Percentiles rank a stretch among this genome's conserved stretches.
These are phyloP conservation scores for Tulasnella sp. DNA, from an alignment of 768 basidiomycete genomes.

Conservation along the genomic window DNA sequence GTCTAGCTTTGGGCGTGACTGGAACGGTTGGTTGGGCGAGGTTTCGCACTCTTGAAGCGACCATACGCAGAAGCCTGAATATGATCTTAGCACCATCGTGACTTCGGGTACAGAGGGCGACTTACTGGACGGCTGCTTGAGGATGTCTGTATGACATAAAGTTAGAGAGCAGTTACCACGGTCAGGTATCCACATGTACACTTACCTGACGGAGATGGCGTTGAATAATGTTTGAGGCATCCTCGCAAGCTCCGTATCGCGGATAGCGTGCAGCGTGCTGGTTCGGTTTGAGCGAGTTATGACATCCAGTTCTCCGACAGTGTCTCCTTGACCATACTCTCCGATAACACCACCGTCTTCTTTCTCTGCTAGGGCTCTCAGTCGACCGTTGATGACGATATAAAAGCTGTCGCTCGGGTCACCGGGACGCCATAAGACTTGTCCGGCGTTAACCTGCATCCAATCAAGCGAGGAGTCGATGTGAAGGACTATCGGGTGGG, in stretches of 20 bases:
- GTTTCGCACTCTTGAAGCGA: conserved; percentile 81
- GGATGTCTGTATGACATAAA: conserved; percentile 45
- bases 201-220: conserved; percentile 76
- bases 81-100: neutral
- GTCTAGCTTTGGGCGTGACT: conserved; percentile 29
- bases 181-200: neutral
- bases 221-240: conserved; percentile 98
- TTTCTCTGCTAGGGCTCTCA: conserved; percentile 78
- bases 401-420: conserved; percentile 94
- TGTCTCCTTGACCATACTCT: conserved; percentile 96
- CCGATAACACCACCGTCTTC: conserved; percentile 63
- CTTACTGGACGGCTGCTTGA: conserved; percentile 72
- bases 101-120: neutral
- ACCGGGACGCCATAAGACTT: conserved; percentile 86
- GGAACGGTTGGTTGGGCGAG: conserved; percentile 44
- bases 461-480: conserved; percentile 96
- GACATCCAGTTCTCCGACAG: conserved; percentile 94
- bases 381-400: conserved; percentile 93
- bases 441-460: conserved; percentile 94
- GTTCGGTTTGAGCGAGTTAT: conserved; percentile 82
- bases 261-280: conserved; percentile 92
- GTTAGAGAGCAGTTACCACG: neutral
- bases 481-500: conserved; percentile 59
- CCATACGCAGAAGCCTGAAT: conserved; percentile 64
- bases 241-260: conserved; percentile 91